These are phyloP conservation scores for Rheum nobile DNA, from an alignment of 148 eudicot species.

Conservation along the genomic window DNA sequence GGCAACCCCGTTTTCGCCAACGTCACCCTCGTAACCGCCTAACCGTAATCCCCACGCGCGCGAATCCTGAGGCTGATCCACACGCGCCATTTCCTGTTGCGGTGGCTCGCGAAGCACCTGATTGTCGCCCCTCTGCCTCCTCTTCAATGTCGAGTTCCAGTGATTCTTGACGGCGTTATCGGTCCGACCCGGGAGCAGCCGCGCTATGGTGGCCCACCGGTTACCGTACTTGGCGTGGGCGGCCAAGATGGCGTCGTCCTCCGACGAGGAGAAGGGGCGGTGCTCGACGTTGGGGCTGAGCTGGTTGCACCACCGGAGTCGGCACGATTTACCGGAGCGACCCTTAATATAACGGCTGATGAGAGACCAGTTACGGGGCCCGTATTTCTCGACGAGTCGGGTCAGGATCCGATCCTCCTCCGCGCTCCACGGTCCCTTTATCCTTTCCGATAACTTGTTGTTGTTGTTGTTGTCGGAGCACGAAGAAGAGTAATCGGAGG, in stretches of 20 bases:
- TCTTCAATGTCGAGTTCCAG: conserved; percentile 50
- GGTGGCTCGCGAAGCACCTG: neutral
- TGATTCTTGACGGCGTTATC: conserved; percentile 53
- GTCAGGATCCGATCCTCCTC: conserved; percentile 56
- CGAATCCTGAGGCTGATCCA: neutral
- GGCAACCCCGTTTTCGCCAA: neutral
- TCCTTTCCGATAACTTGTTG: conserved; percentile 10
- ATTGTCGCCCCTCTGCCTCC: conserved; percentile 8
- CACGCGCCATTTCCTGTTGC: neutral
- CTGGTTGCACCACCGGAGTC: conserved; percentile 57
- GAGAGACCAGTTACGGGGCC: conserved; percentile 41
- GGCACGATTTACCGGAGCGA: conserved; percentile 44
- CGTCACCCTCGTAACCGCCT: neutral
- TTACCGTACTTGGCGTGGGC: conserved; percentile 42
- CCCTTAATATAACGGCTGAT: conserved; percentile 45
- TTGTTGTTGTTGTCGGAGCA: neutral
- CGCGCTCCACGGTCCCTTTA: conserved; percentile 56
- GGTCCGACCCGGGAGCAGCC: conserved; percentile 39
- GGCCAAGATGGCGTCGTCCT: conserved; percentile 35
- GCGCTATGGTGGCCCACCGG: conserved; percentile 57
- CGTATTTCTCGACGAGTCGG: conserved; percentile 36
- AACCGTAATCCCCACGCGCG: neutral
- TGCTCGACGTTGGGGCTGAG: conserved; percentile 42
- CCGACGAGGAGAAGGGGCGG: conserved; percentile 30
- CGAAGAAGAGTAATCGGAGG: neutral